Base-by-base conservation (phyloP, 495 filamentous ascomycete genomes). In the Penicillium canariense region DNA sequence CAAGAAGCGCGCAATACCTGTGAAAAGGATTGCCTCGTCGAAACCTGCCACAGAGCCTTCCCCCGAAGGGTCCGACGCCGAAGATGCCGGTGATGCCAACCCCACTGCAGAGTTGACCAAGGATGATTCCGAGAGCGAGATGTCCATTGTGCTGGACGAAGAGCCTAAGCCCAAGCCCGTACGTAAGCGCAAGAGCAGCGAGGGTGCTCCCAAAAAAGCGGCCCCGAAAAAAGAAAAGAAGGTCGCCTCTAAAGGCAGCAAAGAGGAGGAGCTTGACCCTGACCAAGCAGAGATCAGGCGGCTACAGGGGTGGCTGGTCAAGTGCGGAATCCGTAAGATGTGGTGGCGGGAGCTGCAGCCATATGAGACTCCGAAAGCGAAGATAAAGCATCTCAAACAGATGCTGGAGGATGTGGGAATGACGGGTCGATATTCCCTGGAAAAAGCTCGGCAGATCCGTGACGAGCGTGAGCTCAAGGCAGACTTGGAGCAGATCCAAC, bases 311-410 rank as follows among this genome's bases (percentile, higher is more conserved):
- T 90, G 91, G 71, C 79, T 98, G 26, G 62, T 88, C 36, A 97
- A 96, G 74, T 98, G 94, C 62, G 94, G 94, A 17, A 84, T 98
- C 43, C 88, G 90, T 28, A 97, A 97, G 66, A 81, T 97, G 58
- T 98, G 95, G 94, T 77, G 77, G 32, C 82, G 85, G 51, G 90
- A 96, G 71, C 79, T 98, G 46, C 78, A 79, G 53, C 86, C 89
- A 56, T 87, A 83, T 65, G 86, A 84, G 40, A 89, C 86, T 23
- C 66, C 81, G 12, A 88, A 86, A 59, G 89, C 81, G 8, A 97
- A 96, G 75, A 91, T 97, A 53, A 73, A 74, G 50, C 90, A 96
- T 68, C 81, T 97, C 12, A 90, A 83, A 61, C 68, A 68, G 3
- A 85, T 95, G 82, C 78, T 98, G 28, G 77, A 77, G 22, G 89